These are phyloP conservation scores for Dissoconium aciculare DNA, from an alignment of 2,329 filamentous ascomycete genomes.

Conservation along the genomic window DNA sequence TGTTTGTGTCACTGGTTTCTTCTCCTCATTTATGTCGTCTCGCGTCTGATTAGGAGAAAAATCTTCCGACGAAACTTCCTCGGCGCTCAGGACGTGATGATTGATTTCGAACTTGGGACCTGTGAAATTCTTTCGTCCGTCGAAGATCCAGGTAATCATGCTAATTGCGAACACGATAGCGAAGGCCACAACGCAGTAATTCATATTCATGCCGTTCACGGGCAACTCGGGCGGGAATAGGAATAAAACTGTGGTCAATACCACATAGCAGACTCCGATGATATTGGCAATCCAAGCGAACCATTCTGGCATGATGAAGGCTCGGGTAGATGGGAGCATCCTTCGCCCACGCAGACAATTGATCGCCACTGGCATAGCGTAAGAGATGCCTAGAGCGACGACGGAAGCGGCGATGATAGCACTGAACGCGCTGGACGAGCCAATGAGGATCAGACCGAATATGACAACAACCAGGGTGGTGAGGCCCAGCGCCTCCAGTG, in stretches of 20 bases:
- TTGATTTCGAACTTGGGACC: slow-evolving; percentile 29
- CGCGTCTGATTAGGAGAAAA: too few species aligned
- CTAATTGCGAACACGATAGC: slow-evolving; percentile 44
- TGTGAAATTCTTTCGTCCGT: slow-evolving; percentile 46
- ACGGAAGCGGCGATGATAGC: slow-evolving; percentile 39
- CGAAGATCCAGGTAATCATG: slow-evolving; percentile 43
- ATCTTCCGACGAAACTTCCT: slow-evolving; percentile 4
- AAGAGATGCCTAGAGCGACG: slow-evolving; percentile 55
- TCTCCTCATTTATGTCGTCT: too few species aligned
- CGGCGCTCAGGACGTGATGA: slow-evolving; percentile 13
- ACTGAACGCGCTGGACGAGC: slow-evolving; percentile 25
- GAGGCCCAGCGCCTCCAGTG: slow-evolving; percentile 22
- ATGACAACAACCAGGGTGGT: slow-evolving; percentile 21
- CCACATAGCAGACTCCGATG: slow-evolving; percentile 48
- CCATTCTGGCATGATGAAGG: slow-evolving; percentile 40
- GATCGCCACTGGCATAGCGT: slow-evolving; percentile 58
- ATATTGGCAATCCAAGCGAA: slow-evolving; percentile 47
- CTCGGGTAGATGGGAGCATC: slow-evolving; percentile 42
- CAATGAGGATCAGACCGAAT: slow-evolving; percentile 25
- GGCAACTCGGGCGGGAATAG: slow-evolving; percentile 56
- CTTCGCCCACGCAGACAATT: slow-evolving; percentile 52
- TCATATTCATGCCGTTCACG: slow-evolving; percentile 55
- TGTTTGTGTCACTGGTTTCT: too few species aligned
- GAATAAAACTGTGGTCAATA: slow-evolving; percentile 60
- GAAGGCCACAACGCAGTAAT: slow-evolving; percentile 43